Evolutionary conservation across 179 eudicot species (phyloP), one percentile per base, ranked within the genome.

Genomic region (Spergularia azorica): DNA sequence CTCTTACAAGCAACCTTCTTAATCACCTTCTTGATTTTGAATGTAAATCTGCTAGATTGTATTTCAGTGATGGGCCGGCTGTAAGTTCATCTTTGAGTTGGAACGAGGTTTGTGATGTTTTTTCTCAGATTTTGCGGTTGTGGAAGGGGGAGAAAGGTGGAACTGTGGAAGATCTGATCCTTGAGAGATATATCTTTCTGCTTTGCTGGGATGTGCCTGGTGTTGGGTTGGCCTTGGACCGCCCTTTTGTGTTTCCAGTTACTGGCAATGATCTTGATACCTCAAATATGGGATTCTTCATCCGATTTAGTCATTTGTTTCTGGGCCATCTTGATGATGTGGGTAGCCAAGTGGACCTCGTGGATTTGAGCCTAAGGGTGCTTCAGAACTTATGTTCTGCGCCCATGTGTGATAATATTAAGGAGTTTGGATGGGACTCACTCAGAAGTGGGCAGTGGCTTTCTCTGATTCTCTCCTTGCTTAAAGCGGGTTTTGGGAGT

Each of bases 131-230:
- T 79, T 63, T 94, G 80, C 85, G 90, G 82, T 67, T 79, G 41
- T 96, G 99, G 98, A 88, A 81, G 73, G 91, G 93, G 76, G 83
- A 82, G 88, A 84, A 83, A 81, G 92, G 96, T 84, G 79, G 71
- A 54, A 85, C 84, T 46, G 79, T 85, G 79, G 97, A 94, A 65
- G 99, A 96, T 73, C 86, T 96, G 73, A 79, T 96, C 76, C 64
- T 92, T 67, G 99, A 96, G 83, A 89, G 99, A 78, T 96, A 94
- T 79, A 72, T 96, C 15, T 88, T 92, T 86, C 77, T 89, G 79
- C 97, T 96, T 84, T 96, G 98, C 82, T 92, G 96, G 97, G 98
- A 94, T 85, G 72, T 89, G 69, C 91, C 97, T 66, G 69, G 82
- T 74, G 82, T 76, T 82, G 84, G 82, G 78, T 83, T 87, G 79